A percentile compares a stretch with the other conserved stretches of the same genome.
Conservation (phyloP, 441 rosid genomes). For the Biscutella auriculata region DNA sequence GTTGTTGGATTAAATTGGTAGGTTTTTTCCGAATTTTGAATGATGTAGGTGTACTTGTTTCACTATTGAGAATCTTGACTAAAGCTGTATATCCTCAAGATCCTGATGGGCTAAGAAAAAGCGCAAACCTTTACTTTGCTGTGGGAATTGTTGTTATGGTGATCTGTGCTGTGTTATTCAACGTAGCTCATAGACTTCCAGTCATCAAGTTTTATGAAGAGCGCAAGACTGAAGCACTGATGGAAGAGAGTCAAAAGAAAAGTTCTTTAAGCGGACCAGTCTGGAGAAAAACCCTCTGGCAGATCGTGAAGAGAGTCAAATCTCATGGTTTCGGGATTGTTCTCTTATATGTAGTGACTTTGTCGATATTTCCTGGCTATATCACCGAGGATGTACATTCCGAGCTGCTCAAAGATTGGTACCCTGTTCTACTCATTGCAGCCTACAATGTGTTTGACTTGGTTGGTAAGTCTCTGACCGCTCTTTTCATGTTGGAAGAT, state of each 20-base stretch:
- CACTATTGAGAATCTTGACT: conserved; percentile 59
- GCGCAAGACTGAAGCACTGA: conserved; percentile 41
- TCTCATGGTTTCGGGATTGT: conserved; percentile 69
- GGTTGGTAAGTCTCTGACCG: conserved; percentile 80
- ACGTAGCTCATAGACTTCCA: conserved; percentile 64
- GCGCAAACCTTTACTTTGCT: conserved; percentile 68
- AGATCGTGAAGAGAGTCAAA: conserved; percentile 46
- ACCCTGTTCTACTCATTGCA: conserved; percentile 53
- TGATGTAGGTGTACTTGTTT: conserved; percentile 82
- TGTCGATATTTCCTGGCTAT: conserved; percentile 84
- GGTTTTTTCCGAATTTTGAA: conserved; percentile 1
- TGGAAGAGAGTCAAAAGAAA: conserved; percentile 35
- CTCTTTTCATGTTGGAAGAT: conserved; percentile 43
- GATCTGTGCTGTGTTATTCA: conserved; percentile 55
- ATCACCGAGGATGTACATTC: conserved; percentile 90
- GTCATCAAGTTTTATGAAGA: conserved; percentile 63
- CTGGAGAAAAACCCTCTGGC: conserved; percentile 61
- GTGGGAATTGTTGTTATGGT: conserved; percentile 69
- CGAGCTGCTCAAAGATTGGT: conserved; percentile 71
- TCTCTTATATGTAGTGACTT: conserved; percentile 55
- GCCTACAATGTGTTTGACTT: conserved; percentile 74
- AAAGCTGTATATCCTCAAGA: conserved; percentile 71
- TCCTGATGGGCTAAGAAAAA: conserved; percentile 54
- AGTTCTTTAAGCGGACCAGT: conserved; percentile 38
- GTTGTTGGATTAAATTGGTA: background rate